These are phyloP conservation scores for Penicillium daleae DNA, from an alignment of 495 filamentous ascomycete species.

Conservation along the genomic window DNA sequence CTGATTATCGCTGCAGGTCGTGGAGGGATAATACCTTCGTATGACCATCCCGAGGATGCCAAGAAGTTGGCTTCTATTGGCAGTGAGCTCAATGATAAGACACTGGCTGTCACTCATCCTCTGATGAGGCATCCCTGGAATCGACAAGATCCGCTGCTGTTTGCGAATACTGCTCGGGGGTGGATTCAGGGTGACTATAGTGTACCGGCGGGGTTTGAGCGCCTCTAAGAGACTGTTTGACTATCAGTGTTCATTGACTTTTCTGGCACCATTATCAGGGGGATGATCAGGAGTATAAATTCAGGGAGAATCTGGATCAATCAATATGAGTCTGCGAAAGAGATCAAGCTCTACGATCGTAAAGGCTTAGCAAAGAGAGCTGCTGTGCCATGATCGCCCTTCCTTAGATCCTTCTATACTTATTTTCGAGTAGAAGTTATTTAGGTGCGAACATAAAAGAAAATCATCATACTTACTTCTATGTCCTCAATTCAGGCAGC, in stretches of 20 bases:
- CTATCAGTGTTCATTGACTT: neutral
- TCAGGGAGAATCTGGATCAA: too few species aligned
- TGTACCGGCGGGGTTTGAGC: neutral
- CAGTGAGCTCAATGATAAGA: neutral
- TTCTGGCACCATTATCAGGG: neutral
- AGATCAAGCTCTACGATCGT: neutral
- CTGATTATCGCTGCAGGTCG: neutral
- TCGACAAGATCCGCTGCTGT: slow-evolving; percentile 16
- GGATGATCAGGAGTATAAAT: neutral
- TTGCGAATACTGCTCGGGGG: slow-evolving; percentile 16
- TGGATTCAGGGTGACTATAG: slow-evolving; percentile 13
- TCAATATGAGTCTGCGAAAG: neutral
- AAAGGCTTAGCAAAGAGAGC: neutral
- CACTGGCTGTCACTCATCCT: slow-evolving; percentile 15
- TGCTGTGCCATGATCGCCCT: too few species aligned
- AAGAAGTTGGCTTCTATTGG: neutral
- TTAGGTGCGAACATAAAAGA: neutral
- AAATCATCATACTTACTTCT: too few species aligned
- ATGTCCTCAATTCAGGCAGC: too few species aligned
- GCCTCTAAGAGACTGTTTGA: too few species aligned
- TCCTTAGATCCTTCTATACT: neutral
- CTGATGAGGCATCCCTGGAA: slow-evolving; percentile 24
- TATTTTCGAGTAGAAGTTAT: neutral
- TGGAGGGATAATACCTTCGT: neutral
- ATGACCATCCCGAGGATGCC: neutral